phyloP scores from a whole-genome alignment of 371 early-diverging fungal genomes.

The Funneliformis caledonium region DNA sequence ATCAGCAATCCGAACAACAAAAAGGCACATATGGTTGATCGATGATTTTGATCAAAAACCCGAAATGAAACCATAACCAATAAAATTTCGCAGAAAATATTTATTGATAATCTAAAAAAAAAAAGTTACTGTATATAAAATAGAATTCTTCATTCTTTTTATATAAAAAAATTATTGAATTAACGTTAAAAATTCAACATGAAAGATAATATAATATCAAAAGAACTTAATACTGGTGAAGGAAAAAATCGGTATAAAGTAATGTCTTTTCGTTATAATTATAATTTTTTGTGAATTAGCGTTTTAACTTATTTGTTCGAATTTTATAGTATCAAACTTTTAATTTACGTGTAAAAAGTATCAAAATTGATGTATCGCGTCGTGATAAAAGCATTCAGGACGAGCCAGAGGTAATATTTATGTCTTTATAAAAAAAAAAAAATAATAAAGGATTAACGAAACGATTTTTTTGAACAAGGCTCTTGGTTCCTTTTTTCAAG shows the following conservation, averaged over 20 bases:
- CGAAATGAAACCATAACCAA: too few relatives aligned
- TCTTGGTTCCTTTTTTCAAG: constrained; percentile 83
- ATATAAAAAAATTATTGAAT: too few relatives aligned
- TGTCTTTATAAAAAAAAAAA: background rate
- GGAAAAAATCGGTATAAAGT: constrained; percentile 33
- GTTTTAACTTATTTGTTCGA: background rate
- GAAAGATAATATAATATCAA: background rate
- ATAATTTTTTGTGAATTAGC: too few relatives aligned
- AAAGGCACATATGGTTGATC: too few relatives aligned
- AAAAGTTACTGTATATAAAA: too few relatives aligned
- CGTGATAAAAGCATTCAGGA: constrained; percentile 56
- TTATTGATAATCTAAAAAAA: too few relatives aligned
- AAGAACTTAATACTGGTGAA: background rate
- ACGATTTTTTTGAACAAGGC: constrained; percentile 44
- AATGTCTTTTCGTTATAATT: background rate
- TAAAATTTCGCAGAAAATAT: too few relatives aligned
- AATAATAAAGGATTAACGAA: constrained; percentile 7
- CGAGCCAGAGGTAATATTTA: constrained; percentile 57
- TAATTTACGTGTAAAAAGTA: constrained; percentile 70
- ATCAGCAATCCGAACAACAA: too few relatives aligned
- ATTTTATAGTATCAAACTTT: constrained; percentile 76
- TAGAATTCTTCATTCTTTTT: too few relatives aligned
- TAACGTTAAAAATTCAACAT: background rate
- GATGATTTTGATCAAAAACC: too few relatives aligned
- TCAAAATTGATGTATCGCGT: constrained; percentile 75